Evolutionary conservation across 768 basidiomycete genomes (phyloP).

Genomic region (Pulveroboletus sp.): DNA sequence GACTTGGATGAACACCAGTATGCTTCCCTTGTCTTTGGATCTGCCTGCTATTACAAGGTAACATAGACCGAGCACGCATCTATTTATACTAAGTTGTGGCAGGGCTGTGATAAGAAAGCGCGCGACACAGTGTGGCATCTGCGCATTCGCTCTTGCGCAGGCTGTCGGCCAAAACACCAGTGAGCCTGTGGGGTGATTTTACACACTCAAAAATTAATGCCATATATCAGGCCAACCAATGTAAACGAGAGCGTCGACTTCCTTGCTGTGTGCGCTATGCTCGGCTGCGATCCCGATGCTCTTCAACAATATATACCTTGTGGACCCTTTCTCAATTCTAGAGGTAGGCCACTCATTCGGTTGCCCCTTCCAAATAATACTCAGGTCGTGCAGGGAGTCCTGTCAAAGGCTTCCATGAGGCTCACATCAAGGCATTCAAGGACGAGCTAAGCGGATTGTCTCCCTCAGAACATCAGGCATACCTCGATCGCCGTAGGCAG

Average conservation of each 20-base stretch:
- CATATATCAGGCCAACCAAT: constrained; percentile 19
- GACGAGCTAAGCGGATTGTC: constrained; percentile 11
- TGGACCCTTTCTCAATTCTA: constrained; percentile 24
- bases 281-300: constrained; percentile 2
- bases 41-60: constrained; percentile 40
- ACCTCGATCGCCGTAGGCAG: constrained; percentile 16
- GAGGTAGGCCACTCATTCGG: constrained; percentile 12
- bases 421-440: constrained; percentile 16
- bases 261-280: constrained; percentile 5
- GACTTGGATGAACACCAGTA: constrained; percentile 50
- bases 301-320: constrained; percentile 26
- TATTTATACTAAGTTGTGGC: neutral
- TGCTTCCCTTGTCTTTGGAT: constrained; percentile 47
- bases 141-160: constrained; percentile 30
- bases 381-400: constrained; percentile 15
- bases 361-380: neutral
- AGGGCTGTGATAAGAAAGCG: constrained; percentile 26
- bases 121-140: constrained; percentile 32
- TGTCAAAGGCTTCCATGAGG: constrained; percentile 22
- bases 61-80: neutral
- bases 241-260: constrained; percentile 5
- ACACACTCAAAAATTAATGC: neutral
- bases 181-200: constrained; percentile 7
- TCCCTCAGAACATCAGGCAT: constrained; percentile 15
- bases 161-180: constrained; percentile 26